Conservation (phyloP, 1,139 yeast species). For the Komagataea norvegica region DNA sequence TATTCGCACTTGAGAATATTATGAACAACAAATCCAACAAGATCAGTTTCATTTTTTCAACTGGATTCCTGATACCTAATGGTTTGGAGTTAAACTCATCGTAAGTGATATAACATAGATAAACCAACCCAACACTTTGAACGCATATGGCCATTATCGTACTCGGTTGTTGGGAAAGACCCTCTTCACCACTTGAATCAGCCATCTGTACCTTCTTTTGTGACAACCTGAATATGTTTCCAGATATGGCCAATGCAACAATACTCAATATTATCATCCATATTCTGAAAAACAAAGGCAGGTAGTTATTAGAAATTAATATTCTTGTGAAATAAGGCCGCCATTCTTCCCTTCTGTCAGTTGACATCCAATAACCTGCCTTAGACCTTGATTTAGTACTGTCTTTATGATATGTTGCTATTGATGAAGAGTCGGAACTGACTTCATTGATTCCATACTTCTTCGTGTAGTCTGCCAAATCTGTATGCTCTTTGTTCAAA, state of each 20-base stretch:
- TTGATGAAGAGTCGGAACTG: constrained; percentile 9
- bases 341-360: constrained; percentile 60
- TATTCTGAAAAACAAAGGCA: constrained; percentile 73
- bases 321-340: constrained; percentile 55
- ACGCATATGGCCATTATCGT: constrained; percentile 90
- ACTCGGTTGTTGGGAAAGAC: constrained; percentile 73
- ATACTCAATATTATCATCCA: constrained; percentile 58
- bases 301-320: constrained; percentile 69
- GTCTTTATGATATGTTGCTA: constrained; percentile 21
- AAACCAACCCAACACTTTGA: constrained; percentile 71
- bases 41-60: constrained; percentile 70
- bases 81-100: constrained; percentile 94
- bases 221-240: constrained; percentile 54
- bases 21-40: constrained; percentile 81
- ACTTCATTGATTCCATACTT: constrained; percentile 17
- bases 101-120: constrained; percentile 74
- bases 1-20: constrained; percentile 87
- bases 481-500: constrained; percentile 33
- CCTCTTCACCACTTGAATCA: constrained; percentile 21
- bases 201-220: constrained; percentile 19
- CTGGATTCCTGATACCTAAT: constrained; percentile 78
- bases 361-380: constrained; percentile 66
- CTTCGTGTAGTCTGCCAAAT: constrained; percentile 15
- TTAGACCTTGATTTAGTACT: constrained; percentile 42
- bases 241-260: constrained; percentile 64